These are phyloP conservation scores for Ceratocystis cubensis DNA, from an alignment of 2,329 filamentous ascomycete species.

Conservation along the genomic window DNA sequence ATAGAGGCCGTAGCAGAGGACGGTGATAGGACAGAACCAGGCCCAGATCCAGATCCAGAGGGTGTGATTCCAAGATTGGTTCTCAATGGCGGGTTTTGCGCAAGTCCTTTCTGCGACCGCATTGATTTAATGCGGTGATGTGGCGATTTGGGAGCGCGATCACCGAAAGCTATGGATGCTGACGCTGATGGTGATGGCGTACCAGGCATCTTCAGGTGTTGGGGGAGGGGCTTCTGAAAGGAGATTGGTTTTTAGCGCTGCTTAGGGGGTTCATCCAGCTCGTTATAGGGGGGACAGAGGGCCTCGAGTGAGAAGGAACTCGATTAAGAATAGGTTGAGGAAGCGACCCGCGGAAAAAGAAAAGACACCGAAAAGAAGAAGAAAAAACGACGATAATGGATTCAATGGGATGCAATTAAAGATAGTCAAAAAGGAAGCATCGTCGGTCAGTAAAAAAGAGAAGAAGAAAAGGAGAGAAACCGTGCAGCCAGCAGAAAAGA, in stretches of 20 bases:
- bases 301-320: no score
- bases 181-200: conserved; percentile 3
- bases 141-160: conserved; percentile 8
- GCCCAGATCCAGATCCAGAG: not conserved
- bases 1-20: conserved; percentile 1
- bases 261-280: not conserved
- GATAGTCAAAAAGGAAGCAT: not conserved
- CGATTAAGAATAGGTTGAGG: not conserved
- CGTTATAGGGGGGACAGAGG: not conserved
- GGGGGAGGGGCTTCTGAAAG: not conserved
- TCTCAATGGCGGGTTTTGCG: not conserved
- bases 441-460: not conserved
- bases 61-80: not conserved
- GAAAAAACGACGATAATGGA: not conserved
- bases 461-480: not conserved
- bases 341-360: not conserved
- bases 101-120: conserved; percentile 14
- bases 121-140: conserved; percentile 18
- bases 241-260: not conserved
- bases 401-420: no score
- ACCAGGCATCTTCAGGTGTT: conserved; percentile 10
- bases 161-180: conserved; percentile 4
- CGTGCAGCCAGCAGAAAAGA: not conserved
- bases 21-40: conserved; percentile 3
- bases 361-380: not conserved